Evolutionary conservation across 306 rosid genomes (phyloP).

Genomic region (Pterocarpus santalinus): DNA sequence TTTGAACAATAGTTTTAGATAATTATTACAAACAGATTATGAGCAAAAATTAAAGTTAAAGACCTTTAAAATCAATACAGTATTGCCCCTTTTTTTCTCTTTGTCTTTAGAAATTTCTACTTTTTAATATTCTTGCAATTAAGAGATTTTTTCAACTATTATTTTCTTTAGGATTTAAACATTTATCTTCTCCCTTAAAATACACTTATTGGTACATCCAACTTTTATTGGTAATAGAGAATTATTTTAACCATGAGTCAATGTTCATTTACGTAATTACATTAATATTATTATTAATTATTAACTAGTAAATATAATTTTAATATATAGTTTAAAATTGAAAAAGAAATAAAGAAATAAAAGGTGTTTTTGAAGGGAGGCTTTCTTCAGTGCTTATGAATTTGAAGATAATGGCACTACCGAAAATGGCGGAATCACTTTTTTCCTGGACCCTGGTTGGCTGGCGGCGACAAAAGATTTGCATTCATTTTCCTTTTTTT

Average conservation of each 20-base stretch:
- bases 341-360: not conserved
- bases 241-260: not conserved
- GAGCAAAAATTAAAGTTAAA: too few relatives aligned
- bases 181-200: too few relatives aligned
- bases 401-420: constrained; percentile 41
- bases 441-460: constrained; percentile 31
- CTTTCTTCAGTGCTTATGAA: constrained; percentile 30
- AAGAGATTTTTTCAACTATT: too few relatives aligned
- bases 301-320: not conserved
- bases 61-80: too few relatives aligned
- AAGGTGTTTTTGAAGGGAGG: not conserved
- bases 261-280: not conserved
- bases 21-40: too few relatives aligned
- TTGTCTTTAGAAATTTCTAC: too few relatives aligned
- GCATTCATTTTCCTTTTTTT: not conserved
- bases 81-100: too few relatives aligned
- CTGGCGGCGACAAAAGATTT: constrained; percentile 32
- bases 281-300: not conserved
- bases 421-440: constrained; percentile 52
- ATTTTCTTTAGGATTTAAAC: too few relatives aligned
- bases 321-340: not conserved
- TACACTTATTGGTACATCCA: too few relatives aligned
- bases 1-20: too few relatives aligned
- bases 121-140: too few relatives aligned
- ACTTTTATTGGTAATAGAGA: too few relatives aligned